These are phyloP conservation scores for Poa pratensis DNA, from an alignment of 176 grass and related monocot genomes.

Conservation along the genomic window DNA sequence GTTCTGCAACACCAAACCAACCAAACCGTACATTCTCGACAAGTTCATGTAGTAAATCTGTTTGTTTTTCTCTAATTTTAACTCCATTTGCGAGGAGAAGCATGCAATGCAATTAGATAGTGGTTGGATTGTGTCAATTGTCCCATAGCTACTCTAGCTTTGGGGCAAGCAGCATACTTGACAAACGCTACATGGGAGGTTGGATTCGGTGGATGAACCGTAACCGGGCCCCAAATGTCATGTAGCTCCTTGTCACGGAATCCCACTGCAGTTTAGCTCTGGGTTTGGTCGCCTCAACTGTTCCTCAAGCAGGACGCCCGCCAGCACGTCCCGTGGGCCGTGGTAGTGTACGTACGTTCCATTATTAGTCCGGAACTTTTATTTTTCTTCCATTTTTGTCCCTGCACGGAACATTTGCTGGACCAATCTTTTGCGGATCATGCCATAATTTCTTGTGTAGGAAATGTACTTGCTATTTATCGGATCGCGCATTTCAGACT, in stretches of 20 bases:
- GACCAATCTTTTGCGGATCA: constrained; percentile 1
- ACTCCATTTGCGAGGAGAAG: background rate
- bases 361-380: background rate
- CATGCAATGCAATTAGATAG: background rate
- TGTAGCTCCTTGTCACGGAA: constrained; percentile 59
- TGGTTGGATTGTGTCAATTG: constrained; percentile 33
- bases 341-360: background rate
- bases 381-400: background rate
- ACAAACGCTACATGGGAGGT: constrained; percentile 47
- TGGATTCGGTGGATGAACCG: constrained; percentile 32
- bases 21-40: no score
- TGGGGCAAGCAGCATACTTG: constrained; percentile 38
- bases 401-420: background rate
- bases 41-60: no score
- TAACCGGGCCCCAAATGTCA: constrained; percentile 34
- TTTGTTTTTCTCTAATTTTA: no score
- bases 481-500: background rate
- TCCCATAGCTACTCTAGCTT: background rate
- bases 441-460: background rate
- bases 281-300: constrained; percentile 34
- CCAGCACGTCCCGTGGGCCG: background rate
- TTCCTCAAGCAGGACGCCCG: constrained; percentile 26
- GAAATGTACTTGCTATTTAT: background rate
- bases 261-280: constrained; percentile 34
- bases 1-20: no score